Percentiles rank a stretch among this genome's conserved stretches.
phyloP scores from a whole-genome alignment of 768 basidiomycete genomes.

The Suillus plorans region DNA sequence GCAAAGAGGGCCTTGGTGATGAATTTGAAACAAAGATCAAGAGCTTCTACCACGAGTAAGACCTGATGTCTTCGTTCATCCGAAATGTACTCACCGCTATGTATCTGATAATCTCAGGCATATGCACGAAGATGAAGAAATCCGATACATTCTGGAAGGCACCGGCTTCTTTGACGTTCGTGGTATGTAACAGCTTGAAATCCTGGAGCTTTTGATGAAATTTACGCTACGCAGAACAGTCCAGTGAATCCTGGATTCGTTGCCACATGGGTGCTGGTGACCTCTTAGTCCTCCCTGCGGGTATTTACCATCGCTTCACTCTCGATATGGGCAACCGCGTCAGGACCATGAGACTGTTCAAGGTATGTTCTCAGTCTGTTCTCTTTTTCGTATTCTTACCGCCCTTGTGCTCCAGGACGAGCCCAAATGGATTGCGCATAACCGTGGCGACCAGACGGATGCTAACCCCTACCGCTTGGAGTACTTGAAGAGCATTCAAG shows the following conservation, averaged over 20 bases:
- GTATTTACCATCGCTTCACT: slow-evolving; percentile 92
- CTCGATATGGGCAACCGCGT: slow-evolving; percentile 74
- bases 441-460: slow-evolving; percentile 63
- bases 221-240: slow-evolving; percentile 46
- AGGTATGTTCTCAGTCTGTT: slow-evolving; percentile 45
- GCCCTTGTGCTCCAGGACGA: slow-evolving; percentile 60
- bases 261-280: slow-evolving; percentile 77
- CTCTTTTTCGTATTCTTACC: neutral
- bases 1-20: slow-evolving; percentile 76
- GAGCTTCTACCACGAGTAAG: slow-evolving; percentile 81
- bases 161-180: slow-evolving; percentile 92
- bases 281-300: slow-evolving; percentile 81
- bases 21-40: slow-evolving; percentile 81
- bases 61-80: slow-evolving; percentile 25
- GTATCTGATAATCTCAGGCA: slow-evolving; percentile 47
- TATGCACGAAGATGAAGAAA: slow-evolving; percentile 96
- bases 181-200: slow-evolving; percentile 44
- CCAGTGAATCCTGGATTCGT: slow-evolving; percentile 77
- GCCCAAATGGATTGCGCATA: slow-evolving; percentile 86
- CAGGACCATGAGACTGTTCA: slow-evolving; percentile 79
- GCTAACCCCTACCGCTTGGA: slow-evolving; percentile 56
- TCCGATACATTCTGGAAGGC: slow-evolving; percentile 75
- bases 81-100: neutral
- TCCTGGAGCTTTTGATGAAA: neutral
- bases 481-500: slow-evolving; percentile 55